Base-by-base conservation (phyloP, 1,284 basidiomycete genomes). In the Leccinum variabile region DNA sequence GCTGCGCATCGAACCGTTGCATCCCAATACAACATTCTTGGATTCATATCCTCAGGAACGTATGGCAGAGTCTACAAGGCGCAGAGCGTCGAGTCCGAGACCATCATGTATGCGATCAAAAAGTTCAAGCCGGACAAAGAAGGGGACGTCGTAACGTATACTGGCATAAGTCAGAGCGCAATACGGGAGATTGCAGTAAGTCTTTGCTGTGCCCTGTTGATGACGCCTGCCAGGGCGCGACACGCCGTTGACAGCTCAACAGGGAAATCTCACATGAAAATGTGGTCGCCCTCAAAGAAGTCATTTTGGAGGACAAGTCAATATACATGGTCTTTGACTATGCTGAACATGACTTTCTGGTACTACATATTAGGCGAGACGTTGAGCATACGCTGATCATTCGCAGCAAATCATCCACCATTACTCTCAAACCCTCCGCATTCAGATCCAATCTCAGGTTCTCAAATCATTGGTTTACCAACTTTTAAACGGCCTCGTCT, bases 121-220 rank as follows among this genome's bases (percentile, higher is more conserved):
- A 99, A 99, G 77, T 99, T 99, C 82, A 99, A 99, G 76, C 96
- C 97, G 0, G 97, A 99, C 81, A 98, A 98, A 76, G 95, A 97
- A 78, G 95, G 95, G 37, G 95, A 97, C 72, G 88, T 94, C 2
- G 79, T 91, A 57, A 94, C 92, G 1, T 99, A 98, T 75, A 97
- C 95, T 8, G 97, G 97, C 5, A 97, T 99, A 72, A 97, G 94
- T 72, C 97, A 98, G 79, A 96, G 93, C 76, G 97, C 96, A 16
- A 93, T 96, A 71, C 83, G 95, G 65, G 97, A 99, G 77, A 99
- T 98, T 68, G 94, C 94, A 65, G 94, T 96, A 68, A 70, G 92
- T 54, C n/a, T 22, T 80, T 46, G 56, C 37, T 32, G 2, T 50
- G 18, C 56, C 54, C 37, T 59, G 13, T 53, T 49, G n/a, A n/a